A percentile compares a stretch with the other conserved stretches of the same genome.
Conservation (phyloP, 106 monocot species). For the Alisma plantagoaquatica region DNA sequence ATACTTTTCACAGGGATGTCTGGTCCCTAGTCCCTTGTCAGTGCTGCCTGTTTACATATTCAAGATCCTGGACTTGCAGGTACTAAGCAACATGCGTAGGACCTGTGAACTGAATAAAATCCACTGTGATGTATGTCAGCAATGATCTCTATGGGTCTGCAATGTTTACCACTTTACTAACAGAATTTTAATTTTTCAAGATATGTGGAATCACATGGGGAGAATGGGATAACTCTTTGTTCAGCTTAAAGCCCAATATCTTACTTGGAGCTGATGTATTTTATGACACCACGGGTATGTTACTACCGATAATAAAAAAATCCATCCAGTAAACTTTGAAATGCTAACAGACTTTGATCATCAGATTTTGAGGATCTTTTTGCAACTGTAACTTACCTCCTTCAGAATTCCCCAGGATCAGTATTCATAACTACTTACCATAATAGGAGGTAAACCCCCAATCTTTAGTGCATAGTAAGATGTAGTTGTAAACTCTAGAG, state of each 20-base stretch:
- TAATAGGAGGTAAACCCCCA: conserved; percentile 47
- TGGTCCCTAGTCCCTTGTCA: too few species aligned
- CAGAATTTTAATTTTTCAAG: conserved; percentile 22
- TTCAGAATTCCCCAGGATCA: conserved; percentile 54
- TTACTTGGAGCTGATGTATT: conserved; percentile 95
- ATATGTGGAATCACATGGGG: conserved; percentile 86
- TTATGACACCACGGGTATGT: conserved; percentile 60
- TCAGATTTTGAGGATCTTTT: conserved; percentile 91
- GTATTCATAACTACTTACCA: conserved; percentile 90
- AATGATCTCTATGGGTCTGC: too few species aligned
- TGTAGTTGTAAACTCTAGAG: too few species aligned
- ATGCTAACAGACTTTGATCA: too few species aligned
- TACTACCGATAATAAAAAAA: not conserved
- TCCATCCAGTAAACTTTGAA: too few species aligned
- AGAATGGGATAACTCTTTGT: conserved; percentile 70
- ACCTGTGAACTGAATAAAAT: conserved; percentile 67
- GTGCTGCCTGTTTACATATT: too few species aligned
- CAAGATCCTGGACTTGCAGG: conserved; percentile 50
- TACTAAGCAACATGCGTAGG: conserved; percentile 72
- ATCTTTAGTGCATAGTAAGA: too few species aligned
- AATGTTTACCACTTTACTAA: not conserved
- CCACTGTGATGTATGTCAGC: conserved; percentile 47
- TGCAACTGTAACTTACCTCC: conserved; percentile 68
- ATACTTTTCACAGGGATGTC: too few species aligned
- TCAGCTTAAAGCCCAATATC: conserved; percentile 61